phyloP scores from a whole-genome alignment of 1,284 basidiomycete species.

The Ganoderma resinaceum region DNA sequence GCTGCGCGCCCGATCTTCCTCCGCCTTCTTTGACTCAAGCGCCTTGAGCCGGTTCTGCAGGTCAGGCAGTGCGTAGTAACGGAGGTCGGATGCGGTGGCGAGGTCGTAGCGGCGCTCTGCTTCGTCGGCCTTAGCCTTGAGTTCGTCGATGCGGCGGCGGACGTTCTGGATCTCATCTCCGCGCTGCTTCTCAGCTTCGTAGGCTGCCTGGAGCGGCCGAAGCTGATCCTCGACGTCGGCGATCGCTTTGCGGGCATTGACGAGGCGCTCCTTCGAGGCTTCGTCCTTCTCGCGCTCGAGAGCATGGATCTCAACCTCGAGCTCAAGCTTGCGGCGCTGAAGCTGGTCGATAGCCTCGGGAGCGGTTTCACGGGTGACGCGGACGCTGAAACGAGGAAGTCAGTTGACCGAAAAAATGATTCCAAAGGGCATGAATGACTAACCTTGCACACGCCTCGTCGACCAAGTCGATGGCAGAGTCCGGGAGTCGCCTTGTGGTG shows the following conservation, averaged over 20 bases:
- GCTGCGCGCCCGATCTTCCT: constrained; percentile 64
- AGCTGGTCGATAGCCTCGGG: constrained; percentile 96
- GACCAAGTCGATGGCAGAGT: constrained; percentile 92
- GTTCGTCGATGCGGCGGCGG: constrained; percentile 88
- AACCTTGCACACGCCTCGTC: constrained; percentile 93
- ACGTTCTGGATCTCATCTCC: constrained; percentile 88
- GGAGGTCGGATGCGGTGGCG: constrained; percentile 87
- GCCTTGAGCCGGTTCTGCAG: constrained; percentile 79
- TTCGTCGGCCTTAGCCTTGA: constrained; percentile 93
- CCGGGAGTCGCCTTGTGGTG: constrained; percentile 85
- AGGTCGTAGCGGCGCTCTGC: constrained; percentile 91
- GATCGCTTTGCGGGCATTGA: constrained; percentile 79
- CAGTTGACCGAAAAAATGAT: neutral
- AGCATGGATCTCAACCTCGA: constrained; percentile 97
- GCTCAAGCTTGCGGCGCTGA: constrained; percentile 91
- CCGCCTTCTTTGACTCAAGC: constrained; percentile 77
- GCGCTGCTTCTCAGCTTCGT: constrained; percentile 89
- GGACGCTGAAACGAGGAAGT: constrained; percentile 60
- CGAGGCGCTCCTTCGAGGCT: constrained; percentile 90
- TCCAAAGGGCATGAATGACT: constrained; percentile 31
- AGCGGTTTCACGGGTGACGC: constrained; percentile 93
- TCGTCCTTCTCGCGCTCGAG: constrained; percentile 93
- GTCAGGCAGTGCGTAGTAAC: constrained; percentile 94
- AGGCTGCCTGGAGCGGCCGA: constrained; percentile 87
- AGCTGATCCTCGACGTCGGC: constrained; percentile 91